Evolutionary conservation across 1,284 basidiomycete species (phyloP), one percentile per base, ranked within the genome.

Genomic region (Ustilago hordei): DNA sequence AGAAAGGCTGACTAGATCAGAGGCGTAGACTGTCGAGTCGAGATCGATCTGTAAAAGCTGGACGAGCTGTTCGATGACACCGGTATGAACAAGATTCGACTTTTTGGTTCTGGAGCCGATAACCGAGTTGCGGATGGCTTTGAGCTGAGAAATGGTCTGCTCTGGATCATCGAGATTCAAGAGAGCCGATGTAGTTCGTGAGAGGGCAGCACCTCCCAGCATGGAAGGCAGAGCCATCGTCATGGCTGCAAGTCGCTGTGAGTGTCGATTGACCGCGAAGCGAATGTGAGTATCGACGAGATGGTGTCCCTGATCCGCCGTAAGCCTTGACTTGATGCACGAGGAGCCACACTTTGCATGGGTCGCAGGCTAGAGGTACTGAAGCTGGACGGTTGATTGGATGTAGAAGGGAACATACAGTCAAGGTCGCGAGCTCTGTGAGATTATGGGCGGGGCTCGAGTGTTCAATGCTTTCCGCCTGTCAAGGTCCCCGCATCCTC

Each of bases 51-150:
- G 61, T 5, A 78, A 67, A 5, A 78, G 67, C 66, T 67, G 55
- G 19, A 78, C 70, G 38, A 73, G 73, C 36, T 79, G 69, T 34
- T 69, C 55, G 45, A 79, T 70, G 59, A 69, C 52, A 35, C 64
- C 66, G 7, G 66, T 72, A 38, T 79, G 63, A 28, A 75, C 77
- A 8, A 79, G 62, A 28, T 56, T 69, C 2, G 73, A 75, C 66
- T 79, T 79, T 19, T 76, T 75, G 32, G 77, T 79, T 32, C 73
- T 57, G 9, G 69, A 73, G n/a, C 77, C 77, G 34, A 79, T 79
- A 59, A 79, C 69, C 4, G 77, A 72, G 55, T 79, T 79, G 57
- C 77, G 69, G 47, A 73, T 73, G 23, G 66, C 48, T 43, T 72
- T 75, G 60, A 79, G 76, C 41, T 79, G 75, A 3, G 64, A 43